phyloP scores from a whole-genome alignment of 257 asterid species.

The Plantago major region DNA sequence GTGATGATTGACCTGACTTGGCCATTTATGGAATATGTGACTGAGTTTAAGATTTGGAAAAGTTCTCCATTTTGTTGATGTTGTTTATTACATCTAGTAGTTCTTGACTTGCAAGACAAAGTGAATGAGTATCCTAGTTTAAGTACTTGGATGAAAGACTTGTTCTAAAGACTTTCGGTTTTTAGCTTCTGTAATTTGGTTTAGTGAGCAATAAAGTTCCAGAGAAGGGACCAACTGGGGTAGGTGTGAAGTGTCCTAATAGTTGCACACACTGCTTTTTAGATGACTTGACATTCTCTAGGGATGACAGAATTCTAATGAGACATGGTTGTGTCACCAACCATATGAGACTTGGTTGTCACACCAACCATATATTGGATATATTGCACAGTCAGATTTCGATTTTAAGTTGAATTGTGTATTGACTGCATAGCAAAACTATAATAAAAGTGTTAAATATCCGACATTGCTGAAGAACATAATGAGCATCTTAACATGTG shows the following conservation, averaged over 20 bases:
- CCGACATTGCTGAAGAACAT: too few species aligned
- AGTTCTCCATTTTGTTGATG: background rate
- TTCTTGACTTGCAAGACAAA: constrained; percentile 14
- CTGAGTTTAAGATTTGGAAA: background rate
- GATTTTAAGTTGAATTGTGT: too few species aligned
- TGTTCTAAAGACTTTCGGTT: background rate
- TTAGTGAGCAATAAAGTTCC: background rate
- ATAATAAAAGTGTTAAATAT: too few species aligned
- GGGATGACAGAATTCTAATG: too few species aligned
- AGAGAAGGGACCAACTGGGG: constrained; percentile 5
- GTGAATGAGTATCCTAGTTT: background rate
- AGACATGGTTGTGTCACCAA: too few species aligned
- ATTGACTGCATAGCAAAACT: too few species aligned
- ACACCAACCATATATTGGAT: too few species aligned
- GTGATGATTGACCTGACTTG: constrained; percentile 13
- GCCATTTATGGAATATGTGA: background rate
- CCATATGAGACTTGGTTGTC: too few species aligned
- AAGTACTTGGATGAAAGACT: constrained; percentile 7
- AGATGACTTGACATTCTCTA: constrained; percentile 2
- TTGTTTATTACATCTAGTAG: background rate
- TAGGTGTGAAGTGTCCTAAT: background rate
- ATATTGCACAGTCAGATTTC: too few species aligned
- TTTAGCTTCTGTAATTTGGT: background rate
- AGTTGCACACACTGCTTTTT: background rate
- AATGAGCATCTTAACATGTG: too few species aligned